Evolutionary conservation across 1,139 yeast species (phyloP).

Genomic region (Taphrina sp.): DNA sequence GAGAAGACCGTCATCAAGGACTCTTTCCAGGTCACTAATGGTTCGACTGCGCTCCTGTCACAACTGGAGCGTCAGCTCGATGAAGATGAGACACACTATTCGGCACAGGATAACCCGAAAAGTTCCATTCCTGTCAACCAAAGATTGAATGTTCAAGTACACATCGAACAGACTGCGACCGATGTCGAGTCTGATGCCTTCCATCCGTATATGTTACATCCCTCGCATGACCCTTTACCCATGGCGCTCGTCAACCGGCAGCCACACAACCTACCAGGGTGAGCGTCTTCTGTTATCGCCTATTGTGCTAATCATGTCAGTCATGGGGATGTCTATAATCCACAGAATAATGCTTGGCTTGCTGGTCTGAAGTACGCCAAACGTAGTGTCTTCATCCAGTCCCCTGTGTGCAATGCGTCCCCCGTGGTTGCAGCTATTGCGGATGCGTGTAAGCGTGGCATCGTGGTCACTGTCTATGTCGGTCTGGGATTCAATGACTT

Average conservation of each 20-base stretch:
- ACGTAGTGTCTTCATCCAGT: constrained; percentile 17
- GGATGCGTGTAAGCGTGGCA: constrained; percentile 18
- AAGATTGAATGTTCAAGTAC: constrained; percentile 15
- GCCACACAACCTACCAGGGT: constrained; percentile 21
- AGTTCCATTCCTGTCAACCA: constrained; percentile 4
- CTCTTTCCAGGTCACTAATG: neutral
- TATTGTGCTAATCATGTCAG: neutral
- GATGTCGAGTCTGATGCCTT: constrained; percentile 4
- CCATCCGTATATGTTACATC: constrained; percentile 21
- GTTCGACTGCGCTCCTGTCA: neutral
- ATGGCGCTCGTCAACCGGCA: constrained; percentile 23
- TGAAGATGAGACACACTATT: neutral
- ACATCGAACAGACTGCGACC: constrained; percentile 6
- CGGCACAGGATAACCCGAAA: neutral
- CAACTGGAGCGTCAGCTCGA: neutral
- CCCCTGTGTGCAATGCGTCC: constrained; percentile 15
- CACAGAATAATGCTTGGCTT: constrained; percentile 23
- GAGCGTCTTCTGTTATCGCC: neutral
- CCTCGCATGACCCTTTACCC: constrained; percentile 9
- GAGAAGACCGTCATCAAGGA: neutral
- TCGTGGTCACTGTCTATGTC: constrained; percentile 9
- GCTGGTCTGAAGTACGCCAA: constrained; percentile 20
- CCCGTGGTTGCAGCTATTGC: constrained; percentile 6
- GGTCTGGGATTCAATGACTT: constrained; percentile 26
- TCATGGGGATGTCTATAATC: constrained; percentile 18